Base-by-base conservation (phyloP, 148 eudicot species). In the Agrostemma githago region DNA sequence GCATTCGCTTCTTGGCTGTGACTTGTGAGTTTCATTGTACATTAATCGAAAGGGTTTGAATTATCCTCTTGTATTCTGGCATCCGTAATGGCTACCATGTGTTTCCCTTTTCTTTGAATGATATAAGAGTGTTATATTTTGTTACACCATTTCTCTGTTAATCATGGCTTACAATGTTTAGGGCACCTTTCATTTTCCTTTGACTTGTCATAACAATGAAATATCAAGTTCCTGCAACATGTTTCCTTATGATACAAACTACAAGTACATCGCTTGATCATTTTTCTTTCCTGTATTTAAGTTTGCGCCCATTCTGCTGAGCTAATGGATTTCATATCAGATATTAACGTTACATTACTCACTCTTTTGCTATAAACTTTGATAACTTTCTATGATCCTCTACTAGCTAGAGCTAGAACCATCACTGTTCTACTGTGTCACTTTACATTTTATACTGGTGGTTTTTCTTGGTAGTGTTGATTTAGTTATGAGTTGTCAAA, bases 11-110 rank as follows among this genome's bases (percentile, higher is more conserved):
- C 72, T 57, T 75, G 16, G 54, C 54, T 48, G 8, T 12, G 37
- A 59, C 61, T 43, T 74, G 43, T 19, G 62, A 62, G 62, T 41
- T 64, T 38, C 71, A 34, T 39, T 75, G 78, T 79, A 79, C 66
- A 61, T 74, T 63, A 64, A 43, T 48, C 15, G 20, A 16, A 16
- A 19, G 39, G 51, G 38, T 73, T 43, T 68, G 77, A 63, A 61
- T 48, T 54, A 61, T 51, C 58, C 26, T 43, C 41, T 43, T 72
- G 62, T 72, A 72, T 9, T 54, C 37, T 34, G n/a, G 54, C 56
- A 40, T 61, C 62, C 46, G 65, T 58, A 64, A 46, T 67, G 68
- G 46, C 21, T 46, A 48, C 38, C 57, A 54, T 34, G 6, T 74
- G 78, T n/a, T 62, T 54, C n/a, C n/a, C 34, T 37, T 39, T 21